Evolutionary conservation across 2,329 filamentous ascomycete species (phyloP), one percentile per base, ranked within the genome.

Genomic region (Colletotrichum falcatum): DNA sequence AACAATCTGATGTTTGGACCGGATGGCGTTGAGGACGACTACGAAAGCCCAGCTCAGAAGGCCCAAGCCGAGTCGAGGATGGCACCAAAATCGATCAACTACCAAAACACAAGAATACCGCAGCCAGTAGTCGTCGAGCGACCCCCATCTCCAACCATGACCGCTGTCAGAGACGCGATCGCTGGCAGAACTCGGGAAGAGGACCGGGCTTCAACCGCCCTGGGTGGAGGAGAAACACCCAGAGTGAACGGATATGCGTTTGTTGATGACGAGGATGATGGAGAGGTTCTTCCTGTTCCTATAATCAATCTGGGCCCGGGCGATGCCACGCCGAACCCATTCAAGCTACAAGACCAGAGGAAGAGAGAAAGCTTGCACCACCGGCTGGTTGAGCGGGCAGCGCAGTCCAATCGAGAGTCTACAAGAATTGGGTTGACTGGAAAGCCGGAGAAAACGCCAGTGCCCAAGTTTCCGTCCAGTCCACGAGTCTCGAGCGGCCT

Each of bases 241-340:
- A 88, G 94, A 2, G 93, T 98, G 0, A 97, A 97, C 73, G 96
- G 96, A 1, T 99, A 98, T 79, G 89, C 94, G 0, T 98, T 97
- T 80, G 95, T 99, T 44, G 94, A 97, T 74, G 94, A 97, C 66
- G 92, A 92, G 59, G 86, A 88, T 49, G 87, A 88, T 20, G 82
- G 83, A 1, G 76, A 79, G 9, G n/a, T 65, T 6, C 30, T 64
- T 9, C 48, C 76, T 16, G 72, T 78, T 55, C 81, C 84, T n/a
- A 73, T 83, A 72, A 85, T 92, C 76, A 81, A 90, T 64, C 82
- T 92, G 9, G 87, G 89, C 1, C 83, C 87, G 12, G 86, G 87
- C 18, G 86, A 90, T 76, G 80, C 87, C n/a, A 88, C 88, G 1
- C 90, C 90, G 0, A 97, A 92, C 73, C 94, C 94, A 0, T 98